Percentiles rank a stretch among this genome's conserved stretches.
Evolutionary conservation across 768 basidiomycete genomes (phyloP).

Genomic region (Paxillus ammoniavirescens): DNA sequence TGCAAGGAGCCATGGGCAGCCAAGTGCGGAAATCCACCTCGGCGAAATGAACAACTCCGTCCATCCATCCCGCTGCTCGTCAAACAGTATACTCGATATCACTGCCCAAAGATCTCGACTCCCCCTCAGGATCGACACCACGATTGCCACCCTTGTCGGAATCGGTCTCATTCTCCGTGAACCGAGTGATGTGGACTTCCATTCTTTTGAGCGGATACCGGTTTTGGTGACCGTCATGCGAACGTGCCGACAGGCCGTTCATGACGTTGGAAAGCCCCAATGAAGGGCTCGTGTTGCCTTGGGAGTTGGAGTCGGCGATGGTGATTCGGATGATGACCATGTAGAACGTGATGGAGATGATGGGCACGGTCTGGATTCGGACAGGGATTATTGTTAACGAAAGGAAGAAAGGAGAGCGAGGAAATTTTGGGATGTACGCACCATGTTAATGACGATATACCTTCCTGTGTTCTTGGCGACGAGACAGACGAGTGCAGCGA

Average conservation of each 20-base stretch:
- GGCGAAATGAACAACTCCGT: not conserved
- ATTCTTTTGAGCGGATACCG: slow-evolving; percentile 3
- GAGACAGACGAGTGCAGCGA: slow-evolving; percentile 21
- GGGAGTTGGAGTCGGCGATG: slow-evolving; percentile 2
- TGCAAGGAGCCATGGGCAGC: too few species aligned
- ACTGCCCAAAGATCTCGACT: not conserved
- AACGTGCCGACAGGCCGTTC: not conserved
- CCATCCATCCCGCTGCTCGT: not conserved
- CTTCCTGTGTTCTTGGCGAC: slow-evolving; percentile 16
- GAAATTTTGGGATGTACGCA: not conserved
- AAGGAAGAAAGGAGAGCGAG: not conserved
- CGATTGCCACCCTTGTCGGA: not conserved
- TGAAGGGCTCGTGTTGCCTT: not conserved
- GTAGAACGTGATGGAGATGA: slow-evolving; percentile 26
- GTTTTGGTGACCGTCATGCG: not conserved
- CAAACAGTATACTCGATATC: not conserved
- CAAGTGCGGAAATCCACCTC: too few species aligned
- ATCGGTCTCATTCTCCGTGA: not conserved
- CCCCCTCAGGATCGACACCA: not conserved
- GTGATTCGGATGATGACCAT: slow-evolving; percentile 25
- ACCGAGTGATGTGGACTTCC: slow-evolving; percentile 12
- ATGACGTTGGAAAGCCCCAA: not conserved
- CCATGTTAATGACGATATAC: slow-evolving; percentile 24
- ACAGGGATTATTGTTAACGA: not conserved
- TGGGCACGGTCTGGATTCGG: slow-evolving; percentile 16